Evolutionary conservation across 495 filamentous ascomycete genomes (phyloP).

Genomic region (Talaromyces liani): DNA sequence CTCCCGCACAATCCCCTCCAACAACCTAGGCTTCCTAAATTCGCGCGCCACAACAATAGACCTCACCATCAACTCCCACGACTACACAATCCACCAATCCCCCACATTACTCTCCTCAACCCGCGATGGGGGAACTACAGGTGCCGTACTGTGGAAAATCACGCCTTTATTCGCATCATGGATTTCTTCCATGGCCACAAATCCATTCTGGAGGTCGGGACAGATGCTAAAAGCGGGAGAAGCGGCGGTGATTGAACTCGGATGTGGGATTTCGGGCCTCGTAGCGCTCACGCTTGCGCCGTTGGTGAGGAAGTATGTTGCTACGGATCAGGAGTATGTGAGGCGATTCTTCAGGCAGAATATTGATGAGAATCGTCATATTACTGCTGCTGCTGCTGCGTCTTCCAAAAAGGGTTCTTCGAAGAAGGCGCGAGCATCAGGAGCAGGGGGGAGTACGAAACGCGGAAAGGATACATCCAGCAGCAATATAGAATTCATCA

Average conservation of each 20-base stretch:
- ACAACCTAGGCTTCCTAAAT: constrained; percentile 81
- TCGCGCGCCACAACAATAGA: constrained; percentile 56
- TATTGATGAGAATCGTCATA: constrained; percentile 51
- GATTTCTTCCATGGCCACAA: constrained; percentile 51
- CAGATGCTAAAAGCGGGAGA: constrained; percentile 38
- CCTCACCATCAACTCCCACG: constrained; percentile 57
- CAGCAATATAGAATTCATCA: constrained; percentile 32
- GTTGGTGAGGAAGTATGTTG: constrained; percentile 56
- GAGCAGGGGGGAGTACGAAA: not conserved
- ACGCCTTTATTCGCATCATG: constrained; percentile 81
- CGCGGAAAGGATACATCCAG: not conserved
- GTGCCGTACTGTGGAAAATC: constrained; percentile 93
- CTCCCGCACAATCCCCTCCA: constrained; percentile 63
- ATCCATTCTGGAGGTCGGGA: constrained; percentile 51
- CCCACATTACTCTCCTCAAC: constrained; percentile 72
- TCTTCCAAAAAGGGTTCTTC: not conserved
- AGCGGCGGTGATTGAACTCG: constrained; percentile 64
- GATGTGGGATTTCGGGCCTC: constrained; percentile 77
- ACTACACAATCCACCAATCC: constrained; percentile 78
- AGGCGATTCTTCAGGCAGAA: constrained; percentile 67
- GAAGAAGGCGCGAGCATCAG: not conserved
- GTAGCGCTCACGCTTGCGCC: constrained; percentile 59
- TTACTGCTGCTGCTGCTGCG: not conserved
- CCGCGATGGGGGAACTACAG: constrained; percentile 79
- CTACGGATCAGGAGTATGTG: constrained; percentile 87